Evolutionary conservation across 495 filamentous ascomycete species (phyloP).

Genomic region (Ramalina intermedia): DNA sequence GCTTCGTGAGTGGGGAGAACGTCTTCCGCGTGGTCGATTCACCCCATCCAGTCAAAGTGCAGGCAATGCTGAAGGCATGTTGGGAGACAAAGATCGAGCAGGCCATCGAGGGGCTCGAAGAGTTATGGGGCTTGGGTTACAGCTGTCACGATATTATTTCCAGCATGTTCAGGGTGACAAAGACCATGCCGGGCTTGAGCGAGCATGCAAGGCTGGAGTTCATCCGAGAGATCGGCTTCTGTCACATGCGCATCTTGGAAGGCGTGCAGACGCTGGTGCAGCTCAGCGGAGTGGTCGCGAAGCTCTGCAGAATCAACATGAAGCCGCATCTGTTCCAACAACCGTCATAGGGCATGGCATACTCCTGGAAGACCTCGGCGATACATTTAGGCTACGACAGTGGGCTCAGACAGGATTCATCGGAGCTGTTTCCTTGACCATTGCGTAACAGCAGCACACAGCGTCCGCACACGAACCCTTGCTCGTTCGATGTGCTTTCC

Average conservation of each 20-base stretch:
- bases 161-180: constrained; percentile 98
- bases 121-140: constrained; percentile 90
- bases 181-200: constrained; percentile 75
- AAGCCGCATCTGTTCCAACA: constrained; percentile 69
- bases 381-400: too few species aligned
- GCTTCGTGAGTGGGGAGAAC: constrained; percentile 92
- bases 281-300: constrained; percentile 77
- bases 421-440: too few species aligned
- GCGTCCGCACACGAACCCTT: too few species aligned
- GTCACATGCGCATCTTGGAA: constrained; percentile 96
- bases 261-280: constrained; percentile 92
- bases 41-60: constrained; percentile 93
- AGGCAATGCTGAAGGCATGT: constrained; percentile 95
- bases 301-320: constrained; percentile 91
- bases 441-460: too few species aligned
- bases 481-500: too few species aligned
- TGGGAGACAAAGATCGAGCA: constrained; percentile 80
- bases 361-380: neutral
- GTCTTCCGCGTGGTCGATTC: constrained; percentile 97
- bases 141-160: constrained; percentile 94
- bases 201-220: constrained; percentile 94
- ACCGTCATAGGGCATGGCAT: constrained; percentile 13
- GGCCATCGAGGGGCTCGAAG: constrained; percentile 73
- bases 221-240: constrained; percentile 96
- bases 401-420: too few species aligned